Evolutionary conservation across 1,284 basidiomycete species (phyloP).

Genomic region (Cystobasidiaceae sp.): DNA sequence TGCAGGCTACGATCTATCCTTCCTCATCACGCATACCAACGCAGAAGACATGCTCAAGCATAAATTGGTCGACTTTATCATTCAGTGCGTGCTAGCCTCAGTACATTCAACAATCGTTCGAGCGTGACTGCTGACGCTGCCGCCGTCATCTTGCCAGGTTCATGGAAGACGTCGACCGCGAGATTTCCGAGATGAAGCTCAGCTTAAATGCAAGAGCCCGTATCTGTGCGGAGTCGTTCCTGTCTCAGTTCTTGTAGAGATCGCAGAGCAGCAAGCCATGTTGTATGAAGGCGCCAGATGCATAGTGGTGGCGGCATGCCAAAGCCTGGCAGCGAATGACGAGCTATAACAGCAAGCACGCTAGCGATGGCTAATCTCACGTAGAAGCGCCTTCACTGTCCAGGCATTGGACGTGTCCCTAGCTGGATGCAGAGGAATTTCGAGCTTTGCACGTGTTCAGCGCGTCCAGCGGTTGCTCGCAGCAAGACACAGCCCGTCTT

Average conservation of each 20-base stretch:
- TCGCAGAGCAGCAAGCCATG: too few relatives aligned
- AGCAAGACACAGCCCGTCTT: too few relatives aligned
- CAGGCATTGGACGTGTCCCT: too few relatives aligned
- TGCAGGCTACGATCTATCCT: constrained; percentile 96
- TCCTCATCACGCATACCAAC: constrained; percentile 95
- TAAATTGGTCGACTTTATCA: constrained; percentile 99
- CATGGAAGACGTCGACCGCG: constrained; percentile 51
- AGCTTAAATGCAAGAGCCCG: constrained; percentile 90
- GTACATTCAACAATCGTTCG: not conserved
- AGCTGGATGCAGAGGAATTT: too few relatives aligned
- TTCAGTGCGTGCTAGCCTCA: constrained; percentile 61
- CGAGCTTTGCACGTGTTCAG: too few relatives aligned
- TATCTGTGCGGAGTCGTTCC: constrained; percentile 75
- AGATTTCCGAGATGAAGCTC: constrained; percentile 58
- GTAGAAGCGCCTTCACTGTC: too few relatives aligned
- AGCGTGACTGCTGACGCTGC: not conserved
- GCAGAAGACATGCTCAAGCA: constrained; percentile 98
- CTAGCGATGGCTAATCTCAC: too few relatives aligned
- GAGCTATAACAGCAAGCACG: too few relatives aligned
- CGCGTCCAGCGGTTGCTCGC: too few relatives aligned
- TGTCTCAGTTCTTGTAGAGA: constrained; percentile 27
- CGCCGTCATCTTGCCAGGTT: constrained; percentile 35
- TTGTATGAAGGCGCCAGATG: too few relatives aligned
- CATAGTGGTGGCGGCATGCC: too few relatives aligned
- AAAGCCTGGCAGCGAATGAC: too few relatives aligned